Percentiles rank a stretch among this genome's conserved stretches.
These are phyloP conservation scores for Kurtzmaniella quercitrusa DNA, from an alignment of 1,139 yeast genomes.

Conservation along the genomic window DNA sequence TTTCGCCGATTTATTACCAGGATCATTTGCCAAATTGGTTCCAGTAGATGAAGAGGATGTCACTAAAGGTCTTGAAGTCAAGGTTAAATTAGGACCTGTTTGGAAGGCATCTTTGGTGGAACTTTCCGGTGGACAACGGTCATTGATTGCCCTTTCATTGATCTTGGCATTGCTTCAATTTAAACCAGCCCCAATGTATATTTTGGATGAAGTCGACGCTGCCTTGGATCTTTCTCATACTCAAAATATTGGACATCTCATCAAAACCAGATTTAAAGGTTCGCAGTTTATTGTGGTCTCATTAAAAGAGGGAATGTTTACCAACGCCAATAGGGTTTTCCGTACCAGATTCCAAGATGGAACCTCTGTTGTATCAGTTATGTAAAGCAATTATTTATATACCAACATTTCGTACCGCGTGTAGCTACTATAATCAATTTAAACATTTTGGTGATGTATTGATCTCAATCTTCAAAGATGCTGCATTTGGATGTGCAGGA, in stretches of 20 bases:
- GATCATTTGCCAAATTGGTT: slow-evolving; percentile 85
- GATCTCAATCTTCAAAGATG: background rate
- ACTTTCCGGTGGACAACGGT: slow-evolving; percentile 95
- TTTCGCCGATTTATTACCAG: slow-evolving; percentile 84
- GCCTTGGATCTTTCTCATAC: slow-evolving; percentile 97
- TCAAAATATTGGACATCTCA: slow-evolving; percentile 93
- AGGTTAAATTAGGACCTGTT: slow-evolving; percentile 83
- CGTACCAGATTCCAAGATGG: slow-evolving; percentile 96
- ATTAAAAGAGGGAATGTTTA: slow-evolving; percentile 96
- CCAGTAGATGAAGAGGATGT: slow-evolving; percentile 78
- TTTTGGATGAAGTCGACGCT: slow-evolving; percentile 96
- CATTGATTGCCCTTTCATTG: slow-evolving; percentile 84
- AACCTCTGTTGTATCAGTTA: slow-evolving; percentile 81
- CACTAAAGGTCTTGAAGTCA: slow-evolving; percentile 87
- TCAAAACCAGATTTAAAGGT: slow-evolving; percentile 90
- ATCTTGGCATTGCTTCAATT: slow-evolving; percentile 88
- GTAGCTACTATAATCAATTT: no score
- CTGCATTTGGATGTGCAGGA: background rate
- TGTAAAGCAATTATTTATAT: no score
- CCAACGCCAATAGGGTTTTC: slow-evolving; percentile 92
- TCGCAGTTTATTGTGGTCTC: slow-evolving; percentile 96
- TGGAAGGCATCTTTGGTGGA: slow-evolving; percentile 98
- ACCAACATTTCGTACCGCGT: no score
- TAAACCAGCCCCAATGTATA: slow-evolving; percentile 98
- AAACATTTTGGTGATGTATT: background rate